A percentile compares a stretch with the other conserved stretches of the same genome.
Conservation (phyloP, 169 alveolate species). For the Plasmodium sp. region DNA sequence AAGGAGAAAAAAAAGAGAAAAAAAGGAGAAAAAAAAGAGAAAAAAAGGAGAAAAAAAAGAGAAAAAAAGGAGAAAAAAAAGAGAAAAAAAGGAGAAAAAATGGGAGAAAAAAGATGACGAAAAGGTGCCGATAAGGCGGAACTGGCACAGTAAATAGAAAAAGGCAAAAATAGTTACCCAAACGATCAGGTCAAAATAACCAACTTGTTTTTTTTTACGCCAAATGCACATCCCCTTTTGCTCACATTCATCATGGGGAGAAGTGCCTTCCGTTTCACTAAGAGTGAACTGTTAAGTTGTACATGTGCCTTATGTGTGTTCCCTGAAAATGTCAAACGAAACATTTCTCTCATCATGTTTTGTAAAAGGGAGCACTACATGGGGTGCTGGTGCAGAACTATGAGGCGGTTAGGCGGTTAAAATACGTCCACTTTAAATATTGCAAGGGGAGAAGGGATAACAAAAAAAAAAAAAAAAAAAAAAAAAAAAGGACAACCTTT, state of each 20-base stretch:
- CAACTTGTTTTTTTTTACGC: background rate
- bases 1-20: background rate
- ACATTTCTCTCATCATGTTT: background rate
- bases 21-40: background rate
- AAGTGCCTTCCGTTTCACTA: background rate
- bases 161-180: background rate
- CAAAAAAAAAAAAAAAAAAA: background rate
- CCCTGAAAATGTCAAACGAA: background rate
- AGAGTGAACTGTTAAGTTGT: background rate
- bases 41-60: background rate
- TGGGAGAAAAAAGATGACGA: background rate
- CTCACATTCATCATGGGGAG: background rate
- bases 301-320: background rate
- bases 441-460: background rate
- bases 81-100: background rate
- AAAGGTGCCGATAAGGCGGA: background rate
- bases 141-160: background rate
- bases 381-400: background rate
- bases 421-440: background rate
- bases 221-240: background rate
- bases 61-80: background rate
- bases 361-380: background rate
- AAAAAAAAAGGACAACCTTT: background rate
- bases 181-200: background rate
- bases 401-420: background rate